phyloP scores from a whole-genome alignment of 305 asterid species.

The Fraxinus latifolia region DNA sequence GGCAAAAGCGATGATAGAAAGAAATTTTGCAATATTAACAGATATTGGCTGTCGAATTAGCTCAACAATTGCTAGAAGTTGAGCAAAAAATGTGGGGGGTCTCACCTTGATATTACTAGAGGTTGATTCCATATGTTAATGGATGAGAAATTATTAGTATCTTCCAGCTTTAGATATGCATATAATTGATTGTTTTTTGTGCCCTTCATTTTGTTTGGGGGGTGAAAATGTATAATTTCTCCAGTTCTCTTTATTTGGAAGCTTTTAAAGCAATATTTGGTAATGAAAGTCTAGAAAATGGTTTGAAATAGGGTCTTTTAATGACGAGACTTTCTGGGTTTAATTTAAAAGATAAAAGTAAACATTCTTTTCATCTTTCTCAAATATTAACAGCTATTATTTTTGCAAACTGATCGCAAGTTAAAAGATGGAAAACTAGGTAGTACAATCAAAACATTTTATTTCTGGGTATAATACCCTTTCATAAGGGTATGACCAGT shows the following conservation, averaged over 20 bases:
- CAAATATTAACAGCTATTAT: too few species aligned
- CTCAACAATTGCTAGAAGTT: not conserved
- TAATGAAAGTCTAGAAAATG: not conserved
- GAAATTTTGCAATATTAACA: not conserved
- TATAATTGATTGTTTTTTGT: not conserved
- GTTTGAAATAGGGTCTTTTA: not conserved
- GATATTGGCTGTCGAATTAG: not conserved
- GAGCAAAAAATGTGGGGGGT: not conserved
- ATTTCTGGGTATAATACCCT: not conserved
- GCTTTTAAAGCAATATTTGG: not conserved
- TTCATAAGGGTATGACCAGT: not conserved
- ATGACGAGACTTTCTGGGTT: too few species aligned
- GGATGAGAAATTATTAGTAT: not conserved
- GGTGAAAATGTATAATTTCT: not conserved
- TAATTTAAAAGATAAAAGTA: too few species aligned
- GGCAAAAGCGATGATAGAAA: conserved; percentile 40
- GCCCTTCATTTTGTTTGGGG: not conserved
- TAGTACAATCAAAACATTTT: not conserved
- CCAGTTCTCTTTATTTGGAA: not conserved
- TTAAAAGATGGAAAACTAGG: not conserved
- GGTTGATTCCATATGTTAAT: not conserved
- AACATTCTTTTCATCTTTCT: too few species aligned
- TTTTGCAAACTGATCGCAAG: too few species aligned
- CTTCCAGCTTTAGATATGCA: not conserved
- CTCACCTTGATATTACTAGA: not conserved